Percentiles rank a stretch among this genome's conserved stretches.
phyloP scores from a whole-genome alignment of 495 filamentous ascomycete species.

The Aspergillus steynii region DNA sequence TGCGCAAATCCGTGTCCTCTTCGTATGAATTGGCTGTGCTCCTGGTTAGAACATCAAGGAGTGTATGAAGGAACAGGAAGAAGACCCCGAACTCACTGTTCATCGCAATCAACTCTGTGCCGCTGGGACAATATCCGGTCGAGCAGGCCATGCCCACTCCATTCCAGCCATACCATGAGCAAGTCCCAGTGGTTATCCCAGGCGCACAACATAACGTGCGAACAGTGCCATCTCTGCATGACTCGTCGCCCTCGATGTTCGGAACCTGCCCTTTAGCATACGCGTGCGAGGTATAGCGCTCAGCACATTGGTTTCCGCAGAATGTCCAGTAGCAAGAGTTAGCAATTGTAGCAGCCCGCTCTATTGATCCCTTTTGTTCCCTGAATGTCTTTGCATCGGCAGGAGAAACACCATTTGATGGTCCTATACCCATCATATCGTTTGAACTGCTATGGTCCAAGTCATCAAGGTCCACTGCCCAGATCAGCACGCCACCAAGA shows the following conservation, averaged over 20 bases:
- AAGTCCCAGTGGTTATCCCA: slow-evolving; percentile 7
- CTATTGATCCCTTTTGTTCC: background rate
- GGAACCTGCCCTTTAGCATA: slow-evolving; percentile 10
- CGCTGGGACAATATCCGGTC: slow-evolving; percentile 1
- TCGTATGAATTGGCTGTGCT: slow-evolving; percentile 8
- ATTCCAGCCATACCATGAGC: slow-evolving; percentile 7
- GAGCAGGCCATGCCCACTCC: slow-evolving; percentile 12
- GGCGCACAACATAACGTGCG: slow-evolving; percentile 9
- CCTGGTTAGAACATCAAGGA: background rate
- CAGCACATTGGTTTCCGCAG: slow-evolving; percentile 2
- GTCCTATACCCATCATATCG: slow-evolving; percentile 4
- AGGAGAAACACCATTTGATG: slow-evolving; percentile 6
- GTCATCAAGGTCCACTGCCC: slow-evolving; percentile 8
- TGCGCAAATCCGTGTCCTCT: slow-evolving; percentile 2
- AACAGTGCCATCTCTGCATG: slow-evolving; percentile 2
- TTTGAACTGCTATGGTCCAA: background rate
- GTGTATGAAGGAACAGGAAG: background rate
- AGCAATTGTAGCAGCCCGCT: background rate
- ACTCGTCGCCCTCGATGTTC: slow-evolving; percentile 1
- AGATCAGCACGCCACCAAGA: slow-evolving; percentile 10
- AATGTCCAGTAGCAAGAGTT: slow-evolving; percentile 10
- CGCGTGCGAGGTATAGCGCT: background rate
- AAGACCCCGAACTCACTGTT: slow-evolving; percentile 1
- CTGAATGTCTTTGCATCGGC: background rate
- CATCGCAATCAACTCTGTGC: slow-evolving; percentile 6